Evolutionary conservation across 257 asterid species (phyloP).

Genomic region (Ligustrum vulgare): DNA sequence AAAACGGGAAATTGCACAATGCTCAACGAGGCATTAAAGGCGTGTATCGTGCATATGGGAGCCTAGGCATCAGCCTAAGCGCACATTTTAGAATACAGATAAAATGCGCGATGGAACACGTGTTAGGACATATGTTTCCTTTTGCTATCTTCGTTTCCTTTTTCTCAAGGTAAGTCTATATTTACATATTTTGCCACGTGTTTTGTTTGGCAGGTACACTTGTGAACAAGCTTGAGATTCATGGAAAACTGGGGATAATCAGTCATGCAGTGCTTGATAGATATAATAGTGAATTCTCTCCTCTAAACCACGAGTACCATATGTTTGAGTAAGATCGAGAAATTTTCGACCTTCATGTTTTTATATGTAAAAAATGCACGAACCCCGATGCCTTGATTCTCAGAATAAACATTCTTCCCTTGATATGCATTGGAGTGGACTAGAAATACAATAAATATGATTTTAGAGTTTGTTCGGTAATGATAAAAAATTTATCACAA

Average conservation of each 20-base stretch:
- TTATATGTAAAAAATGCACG: neutral
- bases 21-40: too few relatives aligned
- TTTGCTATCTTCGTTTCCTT: too few relatives aligned
- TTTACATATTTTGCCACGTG: neutral
- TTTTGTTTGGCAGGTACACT: constrained; percentile 36
- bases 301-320: constrained; percentile 39
- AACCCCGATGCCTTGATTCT: neutral
- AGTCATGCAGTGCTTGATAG: constrained; percentile 58
- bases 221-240: constrained; percentile 53
- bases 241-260: constrained; percentile 61
- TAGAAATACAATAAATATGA: too few relatives aligned
- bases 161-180: neutral
- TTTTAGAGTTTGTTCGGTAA: too few relatives aligned
- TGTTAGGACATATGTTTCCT: neutral
- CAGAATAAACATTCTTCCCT: neutral
- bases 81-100: too few relatives aligned
- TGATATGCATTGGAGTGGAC: too few relatives aligned
- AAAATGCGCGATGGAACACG: neutral
- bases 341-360: neutral
- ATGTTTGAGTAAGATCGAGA: constrained; percentile 57
- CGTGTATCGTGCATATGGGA: too few relatives aligned
- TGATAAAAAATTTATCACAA: too few relatives aligned
- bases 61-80: too few relatives aligned
- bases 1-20: too few relatives aligned
- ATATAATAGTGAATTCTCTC: constrained; percentile 23